These are phyloP conservation scores for Xerocomus potaroensis DNA, from an alignment of 768 basidiomycete genomes.

Conservation along the genomic window DNA sequence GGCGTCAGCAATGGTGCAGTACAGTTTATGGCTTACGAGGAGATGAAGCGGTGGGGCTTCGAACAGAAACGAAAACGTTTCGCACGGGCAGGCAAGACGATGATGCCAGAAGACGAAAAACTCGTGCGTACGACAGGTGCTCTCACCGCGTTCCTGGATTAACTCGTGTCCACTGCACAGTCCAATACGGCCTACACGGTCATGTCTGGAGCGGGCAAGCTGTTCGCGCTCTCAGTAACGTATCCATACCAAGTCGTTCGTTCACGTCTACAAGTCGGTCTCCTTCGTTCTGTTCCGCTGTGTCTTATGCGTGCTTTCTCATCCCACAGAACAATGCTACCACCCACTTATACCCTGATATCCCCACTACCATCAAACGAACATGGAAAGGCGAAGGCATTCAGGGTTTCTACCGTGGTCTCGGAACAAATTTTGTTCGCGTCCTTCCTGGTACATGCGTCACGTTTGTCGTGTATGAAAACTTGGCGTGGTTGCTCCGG, in stretches of 20 bases:
- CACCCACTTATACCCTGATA: slow-evolving; percentile 70
- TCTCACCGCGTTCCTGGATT: slow-evolving; percentile 1
- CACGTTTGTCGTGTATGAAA: slow-evolving; percentile 97
- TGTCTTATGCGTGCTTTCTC: background rate
- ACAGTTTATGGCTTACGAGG: slow-evolving; percentile 95
- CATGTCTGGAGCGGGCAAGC: slow-evolving; percentile 89
- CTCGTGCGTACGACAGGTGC: slow-evolving; percentile 51
- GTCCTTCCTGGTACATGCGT: slow-evolving; percentile 97
- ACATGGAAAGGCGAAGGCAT: slow-evolving; percentile 82
- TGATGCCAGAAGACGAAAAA: slow-evolving; percentile 76
- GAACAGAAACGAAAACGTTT: slow-evolving; percentile 67
- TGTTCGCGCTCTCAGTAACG: slow-evolving; percentile 76
- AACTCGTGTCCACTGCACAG: slow-evolving; percentile 36
- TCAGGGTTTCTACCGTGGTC: slow-evolving; percentile 88
- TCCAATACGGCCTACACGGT: slow-evolving; percentile 87
- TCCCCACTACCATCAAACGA: slow-evolving; percentile 71
- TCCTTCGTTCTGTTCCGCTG: background rate
- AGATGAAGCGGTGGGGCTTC: slow-evolving; percentile 89
- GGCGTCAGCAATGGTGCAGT: slow-evolving; percentile 94
- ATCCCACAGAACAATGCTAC: slow-evolving; percentile 59
- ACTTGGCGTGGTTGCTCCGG: slow-evolving; percentile 77
- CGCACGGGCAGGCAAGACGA: slow-evolving; percentile 55
- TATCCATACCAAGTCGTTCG: slow-evolving; percentile 98
- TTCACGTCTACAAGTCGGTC: slow-evolving; percentile 81
- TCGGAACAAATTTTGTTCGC: slow-evolving; percentile 90